Base-by-base conservation (phyloP, 176 grass and related monocot genomes). In the Avena atlantica region DNA sequence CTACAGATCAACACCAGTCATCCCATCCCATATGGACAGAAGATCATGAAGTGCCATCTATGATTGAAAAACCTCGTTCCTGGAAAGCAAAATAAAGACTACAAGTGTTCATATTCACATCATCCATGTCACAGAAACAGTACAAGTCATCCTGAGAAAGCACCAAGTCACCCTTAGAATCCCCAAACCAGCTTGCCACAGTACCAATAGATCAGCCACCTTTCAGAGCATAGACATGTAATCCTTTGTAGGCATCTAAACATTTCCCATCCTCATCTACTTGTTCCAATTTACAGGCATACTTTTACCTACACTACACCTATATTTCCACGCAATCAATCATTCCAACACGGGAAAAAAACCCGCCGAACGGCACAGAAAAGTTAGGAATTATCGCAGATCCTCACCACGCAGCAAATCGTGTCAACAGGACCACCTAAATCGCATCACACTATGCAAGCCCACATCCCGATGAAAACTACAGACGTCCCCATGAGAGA, bases 11-110 rank as follows among this genome's bases (percentile, higher is more conserved):
- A 6, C 7, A 50, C 3, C 3, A 1, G 2, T 2, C 13, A 40
- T 36, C 8, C 3, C 57, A 20, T 29, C 44, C 52, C 27, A 7
- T 29, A 64, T 53, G 44, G 16, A 79, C 21, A 40, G 1, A 42
- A 23, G 2, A 49, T 6, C 44, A 66, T 17, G 10, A 44, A 25
- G 25, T 3, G 2, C 12, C 25, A 36, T 0, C 65, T 1, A 49
- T 0, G 0, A 45, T 3, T 9, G 49, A 4, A 52, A 78, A 49
- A 17, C n/a, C 2, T 53, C 12, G 0, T 4, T 2, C 8, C 20
- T 1, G 1, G 9, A 12, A 36, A 48, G 1, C 59, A 70, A 19
- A 70, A 25, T 0, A 9, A 19, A 56, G 12, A 8, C 40, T 3
- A 34, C 17, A 9, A 0, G 0, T 48, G 1, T 9, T 59, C 11